These are phyloP conservation scores for Isoetes engelmannii DNA, from an alignment of 83 land plant species.

Conservation along the genomic window DNA sequence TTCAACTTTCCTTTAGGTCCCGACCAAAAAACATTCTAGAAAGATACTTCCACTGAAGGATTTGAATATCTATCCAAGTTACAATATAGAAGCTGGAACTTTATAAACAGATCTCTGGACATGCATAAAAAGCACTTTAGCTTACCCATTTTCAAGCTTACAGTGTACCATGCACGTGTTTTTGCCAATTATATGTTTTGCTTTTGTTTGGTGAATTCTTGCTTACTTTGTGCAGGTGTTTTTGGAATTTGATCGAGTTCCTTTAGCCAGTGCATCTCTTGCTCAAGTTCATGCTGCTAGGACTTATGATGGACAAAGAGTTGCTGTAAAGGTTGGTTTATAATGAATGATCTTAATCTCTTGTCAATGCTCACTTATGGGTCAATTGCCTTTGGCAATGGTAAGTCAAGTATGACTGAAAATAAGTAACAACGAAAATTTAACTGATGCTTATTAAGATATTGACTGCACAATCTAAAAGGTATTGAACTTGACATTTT, in stretches of 20 bases:
- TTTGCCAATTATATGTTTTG: neutral
- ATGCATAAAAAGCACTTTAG: neutral
- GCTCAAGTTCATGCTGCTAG: slow-evolving; percentile 92
- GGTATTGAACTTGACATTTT: no score
- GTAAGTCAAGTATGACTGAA: no score
- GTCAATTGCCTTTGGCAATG: no score
- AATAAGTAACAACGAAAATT: no score
- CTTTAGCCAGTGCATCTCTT: slow-evolving; percentile 96
- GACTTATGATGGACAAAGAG: slow-evolving; percentile 69
- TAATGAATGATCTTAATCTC: no score
- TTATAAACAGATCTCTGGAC: neutral
- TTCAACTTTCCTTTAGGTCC: no score
- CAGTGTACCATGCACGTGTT: neutral
- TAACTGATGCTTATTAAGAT: no score
- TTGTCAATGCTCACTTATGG: no score
- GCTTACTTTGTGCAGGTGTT: slow-evolving; percentile 43
- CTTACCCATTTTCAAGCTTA: no score
- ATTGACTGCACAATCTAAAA: no score
- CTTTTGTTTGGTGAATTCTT: neutral
- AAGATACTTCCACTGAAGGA: no score
- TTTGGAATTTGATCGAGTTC: slow-evolving; percentile 65
- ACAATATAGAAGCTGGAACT: neutral
- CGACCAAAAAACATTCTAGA: no score
- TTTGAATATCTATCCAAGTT: neutral
- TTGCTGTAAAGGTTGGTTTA: slow-evolving; percentile 78